A percentile compares a stretch with the other conserved stretches of the same genome.
These are phyloP conservation scores for Claviceps sp. DNA, from an alignment of 2,329 filamentous ascomycete species.

Conservation along the genomic window DNA sequence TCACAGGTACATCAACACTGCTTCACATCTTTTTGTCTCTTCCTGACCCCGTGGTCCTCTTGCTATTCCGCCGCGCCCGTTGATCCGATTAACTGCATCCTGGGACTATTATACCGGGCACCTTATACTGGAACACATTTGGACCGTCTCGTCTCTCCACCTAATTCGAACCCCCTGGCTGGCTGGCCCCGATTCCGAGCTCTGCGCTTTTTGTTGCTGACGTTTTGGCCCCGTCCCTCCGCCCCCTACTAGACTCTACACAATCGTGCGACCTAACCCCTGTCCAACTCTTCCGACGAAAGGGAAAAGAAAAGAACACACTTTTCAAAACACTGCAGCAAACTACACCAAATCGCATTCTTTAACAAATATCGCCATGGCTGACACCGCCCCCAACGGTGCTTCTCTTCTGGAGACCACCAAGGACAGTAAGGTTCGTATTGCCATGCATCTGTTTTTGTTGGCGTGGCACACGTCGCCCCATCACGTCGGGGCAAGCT, in stretches of 20 bases:
- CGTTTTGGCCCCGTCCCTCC: constrained; percentile 5
- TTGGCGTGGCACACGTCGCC: not conserved
- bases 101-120: not conserved
- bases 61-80: not conserved
- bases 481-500: not conserved
- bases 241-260: constrained; percentile 3
- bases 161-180: not conserved
- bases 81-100: not conserved
- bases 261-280: constrained; percentile 5
- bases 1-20: constrained; percentile 3
- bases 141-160: constrained; percentile 1
- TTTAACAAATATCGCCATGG: constrained; percentile 10
- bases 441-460: constrained; percentile 6
- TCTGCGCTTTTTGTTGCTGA: constrained; percentile 4
- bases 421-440: constrained; percentile 41
- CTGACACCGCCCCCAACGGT: constrained; percentile 31
- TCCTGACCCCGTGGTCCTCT: constrained; percentile 3
- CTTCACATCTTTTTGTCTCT: constrained; percentile 3
- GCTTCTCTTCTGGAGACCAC: constrained; percentile 30
- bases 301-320: constrained; percentile 2
- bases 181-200: constrained; percentile 2
- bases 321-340: constrained; percentile 3
- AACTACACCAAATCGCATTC: not conserved
- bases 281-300: constrained; percentile 1
- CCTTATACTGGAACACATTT: too few relatives aligned